Percentiles rank a stretch among this genome's conserved stretches.
phyloP scores from a whole-genome alignment of 306 rosid species.

The Phaseolus lunatus region DNA sequence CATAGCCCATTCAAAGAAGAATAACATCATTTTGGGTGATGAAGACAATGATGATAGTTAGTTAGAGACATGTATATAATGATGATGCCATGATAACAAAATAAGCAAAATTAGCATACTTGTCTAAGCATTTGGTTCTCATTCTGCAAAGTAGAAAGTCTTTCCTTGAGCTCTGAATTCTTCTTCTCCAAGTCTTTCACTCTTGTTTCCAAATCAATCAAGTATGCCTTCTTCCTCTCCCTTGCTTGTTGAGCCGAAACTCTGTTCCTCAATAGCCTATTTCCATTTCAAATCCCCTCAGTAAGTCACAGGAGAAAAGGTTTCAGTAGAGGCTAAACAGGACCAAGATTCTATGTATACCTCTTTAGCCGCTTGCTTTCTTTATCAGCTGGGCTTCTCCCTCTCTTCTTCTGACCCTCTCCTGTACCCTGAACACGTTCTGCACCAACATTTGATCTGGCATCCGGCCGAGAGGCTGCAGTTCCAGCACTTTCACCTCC shows the following conservation, averaged over 20 bases:
- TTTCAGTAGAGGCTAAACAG: neutral
- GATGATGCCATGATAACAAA: neutral
- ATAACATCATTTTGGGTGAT: neutral
- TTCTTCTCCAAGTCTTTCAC: slow-evolving; percentile 82
- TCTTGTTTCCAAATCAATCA: slow-evolving; percentile 78
- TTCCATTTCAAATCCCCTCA: slow-evolving; percentile 28
- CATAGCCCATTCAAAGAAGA: neutral
- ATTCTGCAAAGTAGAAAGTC: slow-evolving; percentile 84
- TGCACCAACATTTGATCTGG: slow-evolving; percentile 68
- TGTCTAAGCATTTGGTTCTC: slow-evolving; percentile 99
- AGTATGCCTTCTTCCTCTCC: slow-evolving; percentile 93
- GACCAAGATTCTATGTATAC: slow-evolving; percentile 44
- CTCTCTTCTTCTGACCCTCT: slow-evolving; percentile 85
- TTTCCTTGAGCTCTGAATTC: slow-evolving; percentile 88
- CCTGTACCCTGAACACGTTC: slow-evolving; percentile 71
- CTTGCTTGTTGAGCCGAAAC: slow-evolving; percentile 99
- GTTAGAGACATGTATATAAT: neutral
- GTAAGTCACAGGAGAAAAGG: slow-evolving; percentile 19
- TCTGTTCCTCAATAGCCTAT: slow-evolving; percentile 89
- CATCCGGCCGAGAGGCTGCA: slow-evolving; percentile 67
- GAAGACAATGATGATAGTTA: neutral
- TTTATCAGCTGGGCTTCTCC: slow-evolving; percentile 92
- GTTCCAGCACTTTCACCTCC: slow-evolving; percentile 92
- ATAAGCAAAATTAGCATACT: slow-evolving; percentile 54
- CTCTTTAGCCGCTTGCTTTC: slow-evolving; percentile 94